Evolutionary conservation across 768 basidiomycete genomes (phyloP).

Genomic region (Leucocoprinus birnbaumii): DNA sequence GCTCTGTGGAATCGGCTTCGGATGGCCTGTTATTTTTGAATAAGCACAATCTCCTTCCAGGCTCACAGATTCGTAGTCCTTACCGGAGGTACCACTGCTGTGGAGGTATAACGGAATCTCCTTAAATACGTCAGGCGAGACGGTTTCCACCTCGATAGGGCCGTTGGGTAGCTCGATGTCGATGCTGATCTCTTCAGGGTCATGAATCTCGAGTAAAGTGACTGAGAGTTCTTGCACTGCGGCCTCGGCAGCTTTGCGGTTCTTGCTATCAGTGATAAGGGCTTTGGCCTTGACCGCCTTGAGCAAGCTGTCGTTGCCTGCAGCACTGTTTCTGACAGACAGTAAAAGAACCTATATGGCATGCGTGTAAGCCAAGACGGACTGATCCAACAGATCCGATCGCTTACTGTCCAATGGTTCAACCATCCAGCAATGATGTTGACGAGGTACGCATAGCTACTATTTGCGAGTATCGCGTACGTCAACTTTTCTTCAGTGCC

Average conservation of each 20-base stretch:
- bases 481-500: neutral
- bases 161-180: conserved; percentile 2
- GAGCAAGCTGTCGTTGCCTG: conserved; percentile 4
- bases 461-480: conserved; percentile 9
- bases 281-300: conserved; percentile 6
- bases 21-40: conserved; percentile 15
- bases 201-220: neutral
- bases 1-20: conserved; percentile 17
- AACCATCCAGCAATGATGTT: conserved; percentile 11
- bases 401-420: conserved; percentile 10
- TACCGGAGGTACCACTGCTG: conserved; percentile 12
- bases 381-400: neutral
- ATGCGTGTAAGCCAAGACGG: neutral
- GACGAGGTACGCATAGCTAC: conserved; percentile 10
- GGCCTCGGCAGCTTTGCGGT: conserved; percentile 2
- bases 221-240: neutral
- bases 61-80: neutral
- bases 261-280: conserved; percentile 7
- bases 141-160: neutral
- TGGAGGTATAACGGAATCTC: conserved; percentile 9
- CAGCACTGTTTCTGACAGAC: conserved; percentile 9
- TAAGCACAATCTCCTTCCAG: neutral
- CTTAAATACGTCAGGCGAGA: conserved; percentile 5
- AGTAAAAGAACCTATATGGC: conserved; percentile 4
- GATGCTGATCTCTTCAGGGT: neutral